phyloP scores from a whole-genome alignment of 208 protist genomes.

The Crithidia expoeki region DNA sequence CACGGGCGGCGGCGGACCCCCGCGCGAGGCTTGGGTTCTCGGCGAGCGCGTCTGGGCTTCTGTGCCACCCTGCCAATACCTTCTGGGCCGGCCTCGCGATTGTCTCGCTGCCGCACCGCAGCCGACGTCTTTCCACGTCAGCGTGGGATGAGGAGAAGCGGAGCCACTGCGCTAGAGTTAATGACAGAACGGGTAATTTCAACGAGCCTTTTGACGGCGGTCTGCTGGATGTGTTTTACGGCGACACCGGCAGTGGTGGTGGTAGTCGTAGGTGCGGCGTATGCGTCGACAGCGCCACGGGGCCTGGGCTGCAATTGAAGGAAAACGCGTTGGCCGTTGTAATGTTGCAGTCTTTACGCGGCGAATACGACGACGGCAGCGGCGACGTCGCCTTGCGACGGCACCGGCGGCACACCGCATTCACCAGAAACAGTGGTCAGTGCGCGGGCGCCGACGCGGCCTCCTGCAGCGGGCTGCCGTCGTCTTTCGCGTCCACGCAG shows the following conservation, averaged over 20 bases:
- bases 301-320: slow-evolving; percentile 30
- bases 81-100: slow-evolving; percentile 30
- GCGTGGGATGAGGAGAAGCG: neutral
- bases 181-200: neutral
- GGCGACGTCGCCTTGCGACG: neutral
- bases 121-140: neutral
- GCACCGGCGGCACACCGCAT: neutral
- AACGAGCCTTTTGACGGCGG: neutral
- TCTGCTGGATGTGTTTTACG: slow-evolving; percentile 6
- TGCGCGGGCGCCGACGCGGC: neutral
- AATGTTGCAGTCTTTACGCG: slow-evolving; percentile 43
- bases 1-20: slow-evolving; percentile 14
- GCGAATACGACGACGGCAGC: neutral
- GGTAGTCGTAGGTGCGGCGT: neutral
- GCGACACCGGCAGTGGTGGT: neutral
- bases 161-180: neutral
- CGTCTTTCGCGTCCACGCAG: slow-evolving; percentile 18
- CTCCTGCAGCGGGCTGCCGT: slow-evolving; percentile 23
- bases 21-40: slow-evolving; percentile 28
- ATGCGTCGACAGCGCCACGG: neutral
- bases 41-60: slow-evolving; percentile 1
- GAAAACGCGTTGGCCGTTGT: slow-evolving; percentile 44
- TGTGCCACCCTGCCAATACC: slow-evolving; percentile 18
- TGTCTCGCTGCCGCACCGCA: slow-evolving; percentile 14
- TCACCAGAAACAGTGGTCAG: slow-evolving; percentile 7